These are phyloP conservation scores for Penicillium paneum DNA, from an alignment of 2,329 filamentous ascomycete genomes.

Conservation along the genomic window DNA sequence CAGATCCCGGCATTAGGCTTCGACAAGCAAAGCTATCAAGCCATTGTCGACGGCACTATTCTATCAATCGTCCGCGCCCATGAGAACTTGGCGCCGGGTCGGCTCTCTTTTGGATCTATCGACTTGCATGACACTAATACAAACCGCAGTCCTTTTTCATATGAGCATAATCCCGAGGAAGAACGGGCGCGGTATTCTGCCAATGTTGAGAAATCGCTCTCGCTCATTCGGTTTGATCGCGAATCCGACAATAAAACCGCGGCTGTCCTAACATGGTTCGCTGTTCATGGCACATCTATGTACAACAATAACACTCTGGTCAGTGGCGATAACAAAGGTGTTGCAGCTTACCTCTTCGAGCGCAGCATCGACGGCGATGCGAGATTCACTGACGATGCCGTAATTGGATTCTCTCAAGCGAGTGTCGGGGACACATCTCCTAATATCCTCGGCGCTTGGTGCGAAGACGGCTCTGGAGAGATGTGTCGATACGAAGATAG, in stretches of 20 bases:
- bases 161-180: slow-evolving; percentile 75
- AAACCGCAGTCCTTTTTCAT: slow-evolving; percentile 84
- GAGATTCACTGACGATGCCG: slow-evolving; percentile 64
- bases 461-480: slow-evolving; percentile 73
- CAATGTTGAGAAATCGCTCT: slow-evolving; percentile 73
- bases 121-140: slow-evolving; percentile 75
- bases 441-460: slow-evolving; percentile 83
- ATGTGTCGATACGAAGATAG: slow-evolving; percentile 63
- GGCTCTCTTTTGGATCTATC: slow-evolving; percentile 66
- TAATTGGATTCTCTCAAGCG: slow-evolving; percentile 88
- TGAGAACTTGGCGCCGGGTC: slow-evolving; percentile 65
- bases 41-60: slow-evolving; percentile 82
- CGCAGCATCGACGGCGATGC: slow-evolving; percentile 57
- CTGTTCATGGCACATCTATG: slow-evolving; percentile 87
- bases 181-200: slow-evolving; percentile 68
- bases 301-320: slow-evolving; percentile 88
- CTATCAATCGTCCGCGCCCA: slow-evolving; percentile 81
- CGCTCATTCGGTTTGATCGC: slow-evolving; percentile 72
- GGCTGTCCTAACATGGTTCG: slow-evolving; percentile 84
- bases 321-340: slow-evolving; percentile 94
- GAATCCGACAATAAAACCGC: slow-evolving; percentile 71
- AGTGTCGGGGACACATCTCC: slow-evolving; percentile 89
- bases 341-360: slow-evolving; percentile 82
- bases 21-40: slow-evolving; percentile 78
- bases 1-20: slow-evolving; percentile 89